A percentile compares a stretch with the other conserved stretches of the same genome.
Conservation (phyloP, 2,329 filamentous ascomycete genomes). For the Pyricularia sp. region DNA sequence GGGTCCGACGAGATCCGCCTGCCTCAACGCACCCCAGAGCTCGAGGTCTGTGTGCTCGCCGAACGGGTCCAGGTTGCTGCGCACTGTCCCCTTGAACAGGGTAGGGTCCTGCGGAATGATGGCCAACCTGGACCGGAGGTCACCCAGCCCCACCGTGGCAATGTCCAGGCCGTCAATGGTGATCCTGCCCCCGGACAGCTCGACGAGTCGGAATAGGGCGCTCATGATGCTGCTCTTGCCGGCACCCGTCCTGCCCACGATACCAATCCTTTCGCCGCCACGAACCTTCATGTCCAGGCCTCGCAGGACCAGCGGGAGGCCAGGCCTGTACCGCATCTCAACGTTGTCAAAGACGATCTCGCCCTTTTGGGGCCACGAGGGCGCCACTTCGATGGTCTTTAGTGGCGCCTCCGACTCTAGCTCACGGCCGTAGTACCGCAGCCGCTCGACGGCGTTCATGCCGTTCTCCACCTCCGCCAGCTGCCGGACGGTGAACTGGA, state of each 20-base stretch:
- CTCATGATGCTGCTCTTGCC: conserved; percentile 79
- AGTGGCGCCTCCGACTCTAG: conserved; percentile 83
- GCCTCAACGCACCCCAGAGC: conserved; percentile 64
- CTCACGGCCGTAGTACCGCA: conserved; percentile 77
- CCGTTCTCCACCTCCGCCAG: conserved; percentile 93
- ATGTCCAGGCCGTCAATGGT: conserved; percentile 57
- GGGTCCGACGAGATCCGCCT: conserved; percentile 55
- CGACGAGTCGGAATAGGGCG: conserved; percentile 64
- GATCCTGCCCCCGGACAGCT: conserved; percentile 49
- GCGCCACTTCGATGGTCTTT: conserved; percentile 44
- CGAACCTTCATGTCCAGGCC: conserved; percentile 58
- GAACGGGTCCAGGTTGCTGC: conserved; percentile 72
- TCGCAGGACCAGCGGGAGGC: conserved; percentile 59
- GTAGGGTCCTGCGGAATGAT: conserved; percentile 82
- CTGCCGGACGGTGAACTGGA: conserved; percentile 90
- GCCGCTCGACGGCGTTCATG: conserved; percentile 90
- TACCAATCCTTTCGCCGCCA: conserved; percentile 67
- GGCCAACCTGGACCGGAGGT: conserved; percentile 61
- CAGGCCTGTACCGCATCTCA: conserved; percentile 63
- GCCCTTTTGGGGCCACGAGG: conserved; percentile 74
- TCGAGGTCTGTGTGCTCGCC: conserved; percentile 63
- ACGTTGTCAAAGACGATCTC: conserved; percentile 66
- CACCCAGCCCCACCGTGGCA: conserved; percentile 58
- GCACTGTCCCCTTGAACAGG: conserved; percentile 67
- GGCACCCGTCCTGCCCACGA: conserved; percentile 70